Base-by-base conservation (phyloP, 139 green algal species). In the Protoeuglena noctilucae region DNA sequence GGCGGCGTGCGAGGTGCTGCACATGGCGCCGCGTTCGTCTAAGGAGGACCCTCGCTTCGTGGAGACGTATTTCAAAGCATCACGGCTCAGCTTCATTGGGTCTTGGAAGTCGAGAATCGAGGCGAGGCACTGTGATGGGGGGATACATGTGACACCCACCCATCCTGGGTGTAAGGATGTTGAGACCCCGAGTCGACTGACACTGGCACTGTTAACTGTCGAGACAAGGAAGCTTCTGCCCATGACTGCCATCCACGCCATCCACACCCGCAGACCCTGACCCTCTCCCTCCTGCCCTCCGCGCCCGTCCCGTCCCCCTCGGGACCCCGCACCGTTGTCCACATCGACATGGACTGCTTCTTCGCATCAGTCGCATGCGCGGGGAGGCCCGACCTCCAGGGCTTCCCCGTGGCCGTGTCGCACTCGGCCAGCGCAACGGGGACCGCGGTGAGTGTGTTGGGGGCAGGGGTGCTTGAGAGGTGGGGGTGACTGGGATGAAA, bases 281-380 rank as follows among this genome's bases (percentile, higher is more conserved):
- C 34, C 4, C 21, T 34, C 24, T 17, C 29, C 6, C 49, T 29
- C 7, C 21, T 23, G 5, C 29, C 17, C 21, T 29, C 49, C 4
- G 24, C 28, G 21, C 22, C 23, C 5, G 21, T 30, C 5, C 21
- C 17, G 21, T 5, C 5, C 25, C 17, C n/a, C 25, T 4, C 27
- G 12, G 34, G 34, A 7, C 9, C 34, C 25, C 58, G 73, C 4
- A 19, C 47, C 9, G 76, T 98, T 53, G 68, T 96, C 2, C 90
- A 98, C 56, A 24, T 98, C 6, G 90, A 98, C 68, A 94, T 98
- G 77, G 88, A 98, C 72, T 93, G 83, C 67, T 98, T 98, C 77
- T 98, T 98, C 72, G 89, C 89, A 1, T 74, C 75, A 0, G 84
- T 80, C 4, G 73, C 86, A 5, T 64, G 60, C 9, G 55, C 69